phyloP scores from a whole-genome alignment of 2,329 filamentous ascomycete species.

The Gnomoniopsis sp. region DNA sequence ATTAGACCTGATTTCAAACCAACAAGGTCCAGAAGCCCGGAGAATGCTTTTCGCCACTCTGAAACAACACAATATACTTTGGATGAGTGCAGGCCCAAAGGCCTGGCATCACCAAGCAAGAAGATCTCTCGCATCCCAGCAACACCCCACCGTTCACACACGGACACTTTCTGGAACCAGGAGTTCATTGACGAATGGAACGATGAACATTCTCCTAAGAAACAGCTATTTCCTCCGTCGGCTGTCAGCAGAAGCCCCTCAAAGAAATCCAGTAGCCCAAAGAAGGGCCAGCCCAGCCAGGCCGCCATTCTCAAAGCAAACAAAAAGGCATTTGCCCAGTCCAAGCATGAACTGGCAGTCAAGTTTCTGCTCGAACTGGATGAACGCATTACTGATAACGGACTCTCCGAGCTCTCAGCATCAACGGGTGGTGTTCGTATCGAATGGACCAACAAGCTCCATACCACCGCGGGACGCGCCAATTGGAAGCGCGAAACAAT shows the following conservation, averaged over 20 bases:
- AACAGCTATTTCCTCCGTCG: slow-evolving; percentile 30
- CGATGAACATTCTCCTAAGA: slow-evolving; percentile 53
- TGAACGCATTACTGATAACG: slow-evolving; percentile 55
- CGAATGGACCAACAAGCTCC: slow-evolving; percentile 74
- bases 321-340: slow-evolving; percentile 59
- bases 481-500: slow-evolving; percentile 65
- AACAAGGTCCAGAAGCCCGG: neutral
- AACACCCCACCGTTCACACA: slow-evolving; percentile 50
- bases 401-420: slow-evolving; percentile 54
- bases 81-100: neutral
- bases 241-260: slow-evolving; percentile 24
- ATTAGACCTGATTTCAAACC: neutral
- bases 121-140: slow-evolving; percentile 44
- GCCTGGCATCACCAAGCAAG: slow-evolving; percentile 30
- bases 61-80: slow-evolving; percentile 14
- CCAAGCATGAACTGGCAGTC: slow-evolving; percentile 61
- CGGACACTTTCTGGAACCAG: slow-evolving; percentile 59
- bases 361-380: slow-evolving; percentile 70
- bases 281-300: slow-evolving; percentile 23
- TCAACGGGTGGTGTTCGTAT: slow-evolving; percentile 69
- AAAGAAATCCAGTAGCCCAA: slow-evolving; percentile 29
- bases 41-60: neutral
- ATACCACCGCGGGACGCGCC: slow-evolving; percentile 73
- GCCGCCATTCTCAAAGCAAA: slow-evolving; percentile 33
- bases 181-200: slow-evolving; percentile 61